These are phyloP conservation scores for Aureobasidium sp. DNA, from an alignment of 2,329 filamentous ascomycete genomes.

Conservation along the genomic window DNA sequence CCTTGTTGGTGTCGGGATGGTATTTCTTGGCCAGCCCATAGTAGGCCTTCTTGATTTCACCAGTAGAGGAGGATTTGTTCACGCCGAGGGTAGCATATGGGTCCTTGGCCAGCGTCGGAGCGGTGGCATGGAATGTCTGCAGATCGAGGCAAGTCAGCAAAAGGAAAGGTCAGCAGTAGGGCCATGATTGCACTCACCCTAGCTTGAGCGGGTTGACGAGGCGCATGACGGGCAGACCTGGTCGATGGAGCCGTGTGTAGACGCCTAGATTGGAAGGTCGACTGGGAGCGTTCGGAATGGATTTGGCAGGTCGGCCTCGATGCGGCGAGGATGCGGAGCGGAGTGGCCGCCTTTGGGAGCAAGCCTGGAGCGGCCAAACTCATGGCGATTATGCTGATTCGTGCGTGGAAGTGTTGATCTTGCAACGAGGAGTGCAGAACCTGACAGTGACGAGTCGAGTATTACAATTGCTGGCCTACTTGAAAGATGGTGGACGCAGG, in stretches of 20 bases:
- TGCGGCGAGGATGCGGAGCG: slow-evolving; percentile 27
- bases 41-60: slow-evolving; percentile 97
- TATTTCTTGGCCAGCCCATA: slow-evolving; percentile 96
- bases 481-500: background rate
- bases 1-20: slow-evolving; percentile 97
- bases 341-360: slow-evolving; percentile 27
- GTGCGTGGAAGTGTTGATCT: background rate
- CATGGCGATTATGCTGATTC: slow-evolving; percentile 20
- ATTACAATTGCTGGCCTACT: background rate
- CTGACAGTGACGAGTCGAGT: background rate
- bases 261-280: background rate
- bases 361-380: slow-evolving; percentile 29
- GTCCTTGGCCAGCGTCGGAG: slow-evolving; percentile 50
- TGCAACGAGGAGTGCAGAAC: background rate
- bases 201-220: slow-evolving; percentile 11
- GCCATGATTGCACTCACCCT: slow-evolving; percentile 15
- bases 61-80: slow-evolving; percentile 65
- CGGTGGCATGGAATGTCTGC: slow-evolving; percentile 56
- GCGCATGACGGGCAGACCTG: slow-evolving; percentile 7
- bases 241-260: slow-evolving; percentile 11
- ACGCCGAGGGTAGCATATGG: slow-evolving; percentile 86
- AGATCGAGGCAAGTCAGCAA: slow-evolving; percentile 14
- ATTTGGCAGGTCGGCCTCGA: slow-evolving; percentile 21
- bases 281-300: slow-evolving; percentile 19
- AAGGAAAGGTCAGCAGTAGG: slow-evolving; percentile 13